These are phyloP conservation scores for Cephaloascus albidus DNA, from an alignment of 805 yeast genomes.

Conservation along the genomic window DNA sequence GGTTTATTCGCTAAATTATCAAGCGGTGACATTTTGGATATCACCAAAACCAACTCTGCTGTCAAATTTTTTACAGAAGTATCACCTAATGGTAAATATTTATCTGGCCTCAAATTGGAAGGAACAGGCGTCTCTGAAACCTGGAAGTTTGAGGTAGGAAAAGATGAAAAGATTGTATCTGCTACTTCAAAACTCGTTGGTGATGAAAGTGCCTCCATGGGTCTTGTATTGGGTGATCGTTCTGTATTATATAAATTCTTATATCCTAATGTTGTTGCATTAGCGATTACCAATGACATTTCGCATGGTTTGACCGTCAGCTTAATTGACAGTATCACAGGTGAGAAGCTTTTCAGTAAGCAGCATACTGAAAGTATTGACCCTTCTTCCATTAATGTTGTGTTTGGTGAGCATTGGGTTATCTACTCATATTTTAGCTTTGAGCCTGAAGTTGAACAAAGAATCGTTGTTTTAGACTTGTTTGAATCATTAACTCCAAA, in stretches of 20 bases:
- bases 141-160: neutral
- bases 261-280: conserved; percentile 55
- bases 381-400: conserved; percentile 33
- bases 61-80: neutral
- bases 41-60: neutral
- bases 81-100: neutral
- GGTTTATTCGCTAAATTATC: neutral
- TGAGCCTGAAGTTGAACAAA: conserved; percentile 37
- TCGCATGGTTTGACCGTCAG: conserved; percentile 31
- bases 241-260: conserved; percentile 77
- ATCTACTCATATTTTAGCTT: conserved; percentile 54
- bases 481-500: conserved; percentile 60
- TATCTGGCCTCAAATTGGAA: neutral
- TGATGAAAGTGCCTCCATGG: conserved; percentile 45
- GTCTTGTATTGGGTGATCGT: conserved; percentile 59
- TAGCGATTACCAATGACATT: conserved; percentile 30
- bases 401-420: conserved; percentile 80
- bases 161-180: conserved; percentile 27
- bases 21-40: neutral
- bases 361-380: conserved; percentile 28
- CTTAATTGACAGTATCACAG: conserved; percentile 62
- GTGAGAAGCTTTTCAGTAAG: conserved; percentile 46
- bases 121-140: neutral
- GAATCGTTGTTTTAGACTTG: conserved; percentile 66
- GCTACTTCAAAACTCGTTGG: conserved; percentile 26